A percentile compares a stretch with the other conserved stretches of the same genome.
phyloP scores from a whole-genome alignment of 805 yeast genomes.

The Babjeviella inositovora region DNA sequence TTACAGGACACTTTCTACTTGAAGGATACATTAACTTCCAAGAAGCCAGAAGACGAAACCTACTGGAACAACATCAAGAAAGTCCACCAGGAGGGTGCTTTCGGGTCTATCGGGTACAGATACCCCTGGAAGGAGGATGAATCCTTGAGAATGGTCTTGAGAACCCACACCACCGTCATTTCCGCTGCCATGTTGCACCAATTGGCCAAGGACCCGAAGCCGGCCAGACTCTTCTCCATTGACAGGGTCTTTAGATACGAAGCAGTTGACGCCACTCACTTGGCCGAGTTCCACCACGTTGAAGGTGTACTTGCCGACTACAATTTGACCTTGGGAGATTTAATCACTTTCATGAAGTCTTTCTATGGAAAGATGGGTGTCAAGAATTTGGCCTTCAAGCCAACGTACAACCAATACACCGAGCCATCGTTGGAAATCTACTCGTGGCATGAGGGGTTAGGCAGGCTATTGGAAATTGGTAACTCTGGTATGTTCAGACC shows the following conservation, averaged over 20 bases:
- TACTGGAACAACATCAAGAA: constrained; percentile 66
- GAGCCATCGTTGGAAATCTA: constrained; percentile 97
- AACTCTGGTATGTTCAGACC: constrained; percentile 99
- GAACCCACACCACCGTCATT: constrained; percentile 96
- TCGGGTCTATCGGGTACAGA: constrained; percentile 94
- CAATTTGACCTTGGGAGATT: constrained; percentile 84
- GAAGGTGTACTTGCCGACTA: constrained; percentile 99
- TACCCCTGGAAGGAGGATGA: constrained; percentile 94
- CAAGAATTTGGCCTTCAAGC: constrained; percentile 86
- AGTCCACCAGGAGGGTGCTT: constrained; percentile 83
- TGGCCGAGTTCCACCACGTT: constrained; percentile 98
- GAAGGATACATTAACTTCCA: constrained; percentile 79
- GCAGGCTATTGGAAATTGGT: constrained; percentile 98
- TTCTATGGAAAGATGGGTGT: constrained; percentile 98
- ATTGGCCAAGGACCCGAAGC: constrained; percentile 78
- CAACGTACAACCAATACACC: constrained; percentile 98
- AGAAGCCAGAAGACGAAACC: constrained; percentile 64
- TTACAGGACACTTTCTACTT: constrained; percentile 96
- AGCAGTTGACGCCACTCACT: constrained; percentile 98
- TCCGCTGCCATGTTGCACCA: constrained; percentile 78
- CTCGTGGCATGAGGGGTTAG: constrained; percentile 89
- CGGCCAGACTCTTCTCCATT: constrained; percentile 84
- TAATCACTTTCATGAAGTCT: constrained; percentile 96
- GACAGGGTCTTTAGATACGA: constrained; percentile 99
- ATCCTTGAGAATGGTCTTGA: constrained; percentile 77